Percentiles rank a stretch among this genome's conserved stretches.
These are phyloP conservation scores for Acer negundo DNA, from an alignment of 345 rosid genomes.

Conservation along the genomic window DNA sequence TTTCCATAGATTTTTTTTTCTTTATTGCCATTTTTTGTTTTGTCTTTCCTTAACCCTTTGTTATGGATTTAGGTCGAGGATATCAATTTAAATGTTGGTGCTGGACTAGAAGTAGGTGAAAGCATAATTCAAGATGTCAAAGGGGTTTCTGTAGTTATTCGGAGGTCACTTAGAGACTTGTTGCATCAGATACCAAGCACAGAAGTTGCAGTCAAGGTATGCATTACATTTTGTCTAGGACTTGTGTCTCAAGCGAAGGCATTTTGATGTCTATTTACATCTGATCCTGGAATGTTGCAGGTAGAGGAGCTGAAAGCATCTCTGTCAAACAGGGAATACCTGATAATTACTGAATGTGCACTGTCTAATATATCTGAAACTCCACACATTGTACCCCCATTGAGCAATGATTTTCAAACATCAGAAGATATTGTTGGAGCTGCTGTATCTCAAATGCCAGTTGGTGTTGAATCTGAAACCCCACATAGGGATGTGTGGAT, in stretches of 20 bases:
- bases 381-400: conserved; percentile 60
- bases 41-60: conserved; percentile 1
- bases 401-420: conserved; percentile 44
- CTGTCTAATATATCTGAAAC: conserved; percentile 80
- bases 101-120: conserved; percentile 76
- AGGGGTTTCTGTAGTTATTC: conserved; percentile 82
- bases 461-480: conserved; percentile 32
- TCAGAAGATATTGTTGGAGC: conserved; percentile 46
- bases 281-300: conserved; percentile 47
- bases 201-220: conserved; percentile 75
- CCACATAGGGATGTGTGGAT: conserved; percentile 57
- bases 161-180: conserved; percentile 88
- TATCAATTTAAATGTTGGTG: conserved; percentile 90
- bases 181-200: conserved; percentile 77
- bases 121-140: conserved; percentile 89
- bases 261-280: conserved; percentile 14
- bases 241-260: conserved; percentile 5
- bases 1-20: background rate
- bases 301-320: conserved; percentile 81
- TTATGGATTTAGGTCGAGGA: conserved; percentile 65
- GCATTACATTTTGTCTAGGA: conserved; percentile 23
- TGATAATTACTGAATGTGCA: conserved; percentile 88
- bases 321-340: conserved; percentile 82
- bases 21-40: background rate
- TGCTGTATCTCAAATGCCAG: conserved; percentile 43